Conservation (phyloP, 2,329 filamentous ascomycete species). For the Exophiala dermatitidis region DNA sequence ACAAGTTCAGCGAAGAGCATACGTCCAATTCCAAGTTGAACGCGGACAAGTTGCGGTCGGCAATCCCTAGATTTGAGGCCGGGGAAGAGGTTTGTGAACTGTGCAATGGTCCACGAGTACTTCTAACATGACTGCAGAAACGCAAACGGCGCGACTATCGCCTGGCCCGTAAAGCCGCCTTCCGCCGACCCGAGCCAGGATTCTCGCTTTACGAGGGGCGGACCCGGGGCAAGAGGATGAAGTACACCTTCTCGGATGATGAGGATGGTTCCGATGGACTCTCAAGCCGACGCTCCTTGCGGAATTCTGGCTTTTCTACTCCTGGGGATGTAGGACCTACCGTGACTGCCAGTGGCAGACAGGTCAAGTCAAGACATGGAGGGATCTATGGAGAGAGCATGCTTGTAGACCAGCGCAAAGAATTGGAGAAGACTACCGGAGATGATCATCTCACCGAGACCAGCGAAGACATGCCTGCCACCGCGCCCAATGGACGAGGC, state of each 20-base stretch:
- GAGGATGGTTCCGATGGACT: slow-evolving; percentile 56
- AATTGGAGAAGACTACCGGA: slow-evolving; percentile 35
- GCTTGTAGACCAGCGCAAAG: slow-evolving; percentile 45
- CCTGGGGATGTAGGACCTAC: slow-evolving; percentile 61
- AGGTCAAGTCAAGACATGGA: slow-evolving; percentile 55
- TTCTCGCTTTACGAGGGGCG: slow-evolving; percentile 94
- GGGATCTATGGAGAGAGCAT: slow-evolving; percentile 51
- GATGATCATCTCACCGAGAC: slow-evolving; percentile 40
- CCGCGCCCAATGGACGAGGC: slow-evolving; percentile 37
- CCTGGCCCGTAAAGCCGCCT: slow-evolving; percentile 74
- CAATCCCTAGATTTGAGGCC: slow-evolving; percentile 83
- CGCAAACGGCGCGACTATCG: slow-evolving; percentile 89
- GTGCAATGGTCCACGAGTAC: slow-evolving; percentile 13
- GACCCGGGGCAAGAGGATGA: slow-evolving; percentile 89
- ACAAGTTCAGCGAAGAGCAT: slow-evolving; percentile 72
- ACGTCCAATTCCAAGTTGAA: slow-evolving; percentile 67
- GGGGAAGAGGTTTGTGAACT: slow-evolving; percentile 67
- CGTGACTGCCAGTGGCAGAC: slow-evolving; percentile 77
- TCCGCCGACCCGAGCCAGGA: slow-evolving; percentile 77
- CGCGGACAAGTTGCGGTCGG: slow-evolving; percentile 66
- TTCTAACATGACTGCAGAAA: slow-evolving; percentile 54
- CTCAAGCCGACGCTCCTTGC: slow-evolving; percentile 56
- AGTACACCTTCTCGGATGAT: slow-evolving; percentile 89
- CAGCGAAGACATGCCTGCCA: slow-evolving; percentile 40
- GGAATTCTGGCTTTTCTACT: slow-evolving; percentile 67